Evolutionary conservation across 345 rosid species (phyloP), one percentile per base, ranked within the genome.

Genomic region (Aethionema arabicum): DNA sequence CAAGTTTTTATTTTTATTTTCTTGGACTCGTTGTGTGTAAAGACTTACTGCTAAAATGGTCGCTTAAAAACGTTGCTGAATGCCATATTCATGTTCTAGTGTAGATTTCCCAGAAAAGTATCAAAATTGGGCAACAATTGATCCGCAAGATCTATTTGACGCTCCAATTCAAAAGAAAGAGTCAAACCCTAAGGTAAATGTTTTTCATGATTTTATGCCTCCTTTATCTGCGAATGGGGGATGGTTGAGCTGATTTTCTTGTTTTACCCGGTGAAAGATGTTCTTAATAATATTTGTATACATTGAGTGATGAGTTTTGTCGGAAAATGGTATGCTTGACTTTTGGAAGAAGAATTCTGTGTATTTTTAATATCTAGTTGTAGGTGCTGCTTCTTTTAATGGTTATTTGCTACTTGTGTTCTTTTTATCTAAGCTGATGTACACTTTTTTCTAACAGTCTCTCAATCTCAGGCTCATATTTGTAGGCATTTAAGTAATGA

Each of bases 21-120:
- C 38, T 6, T 15, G 35, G 11, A 37, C 43, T 39, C 50, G 5
- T 44, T 32, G 59, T 4, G 6, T 36, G 29, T 27, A 4, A 6
- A 42, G 14, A 16, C 13, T 7, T 51, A 32, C 13, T 67, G 32
- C 4, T 35, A n/a, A 11, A 39, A 46, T 15, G 31, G 32, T 10
- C 2, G n/a, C 33, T 56, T 63, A 15, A n/a, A 4, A 47, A 56
- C 4, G 32, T 16, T 45, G 50, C 67, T 56, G 8, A 54, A 30
- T 58, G 33, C 52, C 48, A 31, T 38, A 77, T 46, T 32, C 74
- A 70, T 63, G 65, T 78, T 88, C 58, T 76, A 91, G 98, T 83
- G 83, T 89, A 77, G 95, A 92, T 83, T 92, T 92, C 74, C 98
- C 90, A 11, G 81, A 77, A 50, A 74, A 80, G 37, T 89, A 82